phyloP scores from a whole-genome alignment of 1,284 basidiomycete species.

The Phlebopus sp. region DNA sequence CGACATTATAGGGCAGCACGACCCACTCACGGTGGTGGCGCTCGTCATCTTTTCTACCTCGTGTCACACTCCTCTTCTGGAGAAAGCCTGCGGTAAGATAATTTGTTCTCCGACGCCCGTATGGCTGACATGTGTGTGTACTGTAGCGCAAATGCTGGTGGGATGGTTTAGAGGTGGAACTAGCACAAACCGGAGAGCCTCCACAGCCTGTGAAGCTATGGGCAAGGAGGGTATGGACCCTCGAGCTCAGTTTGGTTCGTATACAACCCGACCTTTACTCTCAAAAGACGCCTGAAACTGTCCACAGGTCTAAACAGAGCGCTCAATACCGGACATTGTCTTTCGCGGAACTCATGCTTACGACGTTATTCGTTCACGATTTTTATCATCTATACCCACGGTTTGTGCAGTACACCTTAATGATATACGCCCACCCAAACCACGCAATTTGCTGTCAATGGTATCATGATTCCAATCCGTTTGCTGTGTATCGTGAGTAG shows the following conservation, averaged over 20 bases:
- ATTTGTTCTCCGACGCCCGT: neutral
- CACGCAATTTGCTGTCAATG: conserved; percentile 12
- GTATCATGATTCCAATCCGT: neutral
- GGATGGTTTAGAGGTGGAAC: conserved; percentile 93
- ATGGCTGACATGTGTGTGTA: conserved; percentile 7
- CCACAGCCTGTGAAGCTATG: conserved; percentile 79
- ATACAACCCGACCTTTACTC: neutral
- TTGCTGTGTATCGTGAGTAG: no score
- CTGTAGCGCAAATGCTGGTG: conserved; percentile 97
- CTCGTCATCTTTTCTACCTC: no score
- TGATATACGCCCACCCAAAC: conserved; percentile 28
- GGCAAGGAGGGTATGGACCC: conserved; percentile 97
- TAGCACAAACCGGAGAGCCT: conserved; percentile 57
- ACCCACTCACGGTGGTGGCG: no score
- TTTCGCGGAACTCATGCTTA: neutral
- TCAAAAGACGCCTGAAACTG: neutral
- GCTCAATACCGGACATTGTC: conserved; percentile 5
- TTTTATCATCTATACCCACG: conserved; percentile 28
- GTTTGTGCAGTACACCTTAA: conserved; percentile 24
- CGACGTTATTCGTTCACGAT: neutral
- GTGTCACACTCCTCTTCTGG: conserved; percentile 97
- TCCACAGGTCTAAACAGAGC: conserved; percentile 20
- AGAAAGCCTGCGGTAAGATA: conserved; percentile 91
- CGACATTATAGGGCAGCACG: no score
- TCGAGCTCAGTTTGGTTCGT: conserved; percentile 92